Conservation (phyloP, 177 flowering plant genomes). For the Vitis hybrid region DNA sequence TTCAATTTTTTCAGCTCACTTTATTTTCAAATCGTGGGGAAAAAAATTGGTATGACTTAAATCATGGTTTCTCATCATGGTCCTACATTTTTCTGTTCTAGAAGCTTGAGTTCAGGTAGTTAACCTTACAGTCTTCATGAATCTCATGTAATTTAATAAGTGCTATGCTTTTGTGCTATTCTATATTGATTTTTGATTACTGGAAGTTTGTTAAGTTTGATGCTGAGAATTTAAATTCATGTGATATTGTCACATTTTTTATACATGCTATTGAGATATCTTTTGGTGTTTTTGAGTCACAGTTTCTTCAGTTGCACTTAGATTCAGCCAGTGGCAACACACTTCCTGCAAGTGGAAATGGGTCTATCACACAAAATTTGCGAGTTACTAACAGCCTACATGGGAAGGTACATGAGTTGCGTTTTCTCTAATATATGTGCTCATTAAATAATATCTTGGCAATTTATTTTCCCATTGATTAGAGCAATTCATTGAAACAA, state of each 20-base stretch:
- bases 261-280: conserved; percentile 4
- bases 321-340: conserved; percentile 86
- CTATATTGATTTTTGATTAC: background rate
- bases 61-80: background rate
- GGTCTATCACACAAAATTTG: conserved; percentile 66
- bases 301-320: conserved; percentile 86
- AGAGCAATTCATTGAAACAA: no score
- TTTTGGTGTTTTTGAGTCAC: conserved; percentile 20
- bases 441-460: background rate
- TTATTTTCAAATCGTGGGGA: background rate
- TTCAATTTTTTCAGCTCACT: background rate
- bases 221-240: background rate
- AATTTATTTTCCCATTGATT: background rate
- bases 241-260: background rate
- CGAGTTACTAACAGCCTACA: conserved; percentile 82
- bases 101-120: background rate
- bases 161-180: background rate
- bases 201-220: background rate
- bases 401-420: conserved; percentile 66
- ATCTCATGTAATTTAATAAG: background rate
- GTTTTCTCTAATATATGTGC: background rate
- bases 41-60: no score
- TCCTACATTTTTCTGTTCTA: background rate
- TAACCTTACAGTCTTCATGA: background rate
- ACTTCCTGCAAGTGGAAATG: conserved; percentile 72